Evolutionary conservation across 1,284 basidiomycete genomes (phyloP).

Genomic region (Trichosporon ovoides): DNA sequence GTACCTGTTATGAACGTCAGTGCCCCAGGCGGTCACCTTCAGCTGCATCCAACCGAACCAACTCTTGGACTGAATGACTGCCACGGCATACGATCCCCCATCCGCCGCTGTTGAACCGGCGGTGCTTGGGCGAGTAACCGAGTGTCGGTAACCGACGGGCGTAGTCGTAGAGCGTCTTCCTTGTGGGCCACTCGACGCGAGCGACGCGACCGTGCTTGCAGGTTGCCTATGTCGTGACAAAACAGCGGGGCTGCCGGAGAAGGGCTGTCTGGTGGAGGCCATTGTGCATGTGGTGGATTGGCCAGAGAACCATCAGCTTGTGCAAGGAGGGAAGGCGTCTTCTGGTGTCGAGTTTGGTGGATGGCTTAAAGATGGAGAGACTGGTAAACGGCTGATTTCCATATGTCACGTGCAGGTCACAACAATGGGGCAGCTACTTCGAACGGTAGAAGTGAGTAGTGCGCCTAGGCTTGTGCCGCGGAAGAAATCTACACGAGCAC

Average conservation of each 20-base stretch:
- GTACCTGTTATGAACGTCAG: not conserved
- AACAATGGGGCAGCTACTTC: no score
- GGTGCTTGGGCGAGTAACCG: constrained; percentile 5
- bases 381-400: not conserved
- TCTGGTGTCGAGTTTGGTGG: not conserved
- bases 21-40: not conserved
- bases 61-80: constrained; percentile 28
- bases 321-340: not conserved
- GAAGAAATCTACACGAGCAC: no score
- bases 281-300: not conserved
- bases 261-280: not conserved
- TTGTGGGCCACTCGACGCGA: not conserved
- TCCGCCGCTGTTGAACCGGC: constrained; percentile 6
- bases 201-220: not conserved
- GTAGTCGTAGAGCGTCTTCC: not conserved
- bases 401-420: no score
- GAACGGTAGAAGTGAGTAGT: no score
- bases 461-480: no score
- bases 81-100: constrained; percentile 25
- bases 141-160: not conserved
- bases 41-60: not conserved
- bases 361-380: not conserved
- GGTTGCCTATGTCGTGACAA: not conserved
- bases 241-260: not conserved
- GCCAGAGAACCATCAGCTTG: not conserved